Conservation (phyloP, 768 basidiomycete genomes). For the button mushroom (Agaricus bisporus) region DNA sequence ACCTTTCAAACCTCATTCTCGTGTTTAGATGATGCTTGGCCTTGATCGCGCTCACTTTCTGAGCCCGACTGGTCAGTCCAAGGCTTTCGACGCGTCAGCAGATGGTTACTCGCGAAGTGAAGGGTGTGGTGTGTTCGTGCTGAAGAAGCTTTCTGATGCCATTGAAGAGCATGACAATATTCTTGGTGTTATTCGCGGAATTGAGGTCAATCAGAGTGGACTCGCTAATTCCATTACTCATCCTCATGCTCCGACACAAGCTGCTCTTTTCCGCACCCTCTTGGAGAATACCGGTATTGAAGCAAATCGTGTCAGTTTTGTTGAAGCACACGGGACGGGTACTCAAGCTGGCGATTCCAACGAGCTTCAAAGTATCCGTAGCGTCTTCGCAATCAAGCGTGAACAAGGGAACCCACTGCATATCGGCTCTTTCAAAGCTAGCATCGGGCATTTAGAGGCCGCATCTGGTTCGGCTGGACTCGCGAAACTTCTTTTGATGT, state of each 20-base stretch:
- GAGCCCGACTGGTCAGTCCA: slow-evolving; percentile 61
- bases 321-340: slow-evolving; percentile 76
- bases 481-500: slow-evolving; percentile 68
- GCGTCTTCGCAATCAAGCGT: slow-evolving; percentile 36
- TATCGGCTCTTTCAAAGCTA: slow-evolving; percentile 69
- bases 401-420: slow-evolving; percentile 50
- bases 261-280: slow-evolving; percentile 43
- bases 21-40: slow-evolving; percentile 58
- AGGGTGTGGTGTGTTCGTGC: slow-evolving; percentile 65
- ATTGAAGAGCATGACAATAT: slow-evolving; percentile 61
- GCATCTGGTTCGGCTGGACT: slow-evolving; percentile 71
- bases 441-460: slow-evolving; percentile 72
- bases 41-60: slow-evolving; percentile 68
- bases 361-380: slow-evolving; percentile 60
- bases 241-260: slow-evolving; percentile 61
- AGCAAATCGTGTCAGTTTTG: slow-evolving; percentile 45
- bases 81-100: slow-evolving; percentile 64
- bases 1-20: background rate
- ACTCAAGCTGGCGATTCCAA: slow-evolving; percentile 67
- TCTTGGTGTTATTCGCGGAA: slow-evolving; percentile 59
- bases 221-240: slow-evolving; percentile 64
- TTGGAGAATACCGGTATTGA: slow-evolving; percentile 40
- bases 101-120: slow-evolving; percentile 72
- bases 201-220: slow-evolving; percentile 71
- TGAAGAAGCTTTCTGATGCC: slow-evolving; percentile 71